These are phyloP conservation scores for Saccharata proteae DNA, from an alignment of 2,329 filamentous ascomycete species.

Conservation along the genomic window DNA sequence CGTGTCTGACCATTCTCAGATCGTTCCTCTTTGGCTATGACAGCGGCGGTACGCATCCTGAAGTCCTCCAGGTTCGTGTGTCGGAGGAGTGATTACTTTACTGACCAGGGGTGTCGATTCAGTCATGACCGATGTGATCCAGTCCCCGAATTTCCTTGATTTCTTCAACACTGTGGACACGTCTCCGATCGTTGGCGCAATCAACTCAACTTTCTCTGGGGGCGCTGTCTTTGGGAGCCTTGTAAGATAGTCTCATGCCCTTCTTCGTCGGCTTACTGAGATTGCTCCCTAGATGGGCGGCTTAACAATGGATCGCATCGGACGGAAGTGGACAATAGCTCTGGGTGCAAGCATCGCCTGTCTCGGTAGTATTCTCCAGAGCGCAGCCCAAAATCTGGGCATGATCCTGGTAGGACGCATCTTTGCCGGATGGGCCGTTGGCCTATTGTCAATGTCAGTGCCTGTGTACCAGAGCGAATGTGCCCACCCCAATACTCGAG, in stretches of 20 bases:
- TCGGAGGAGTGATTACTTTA: neutral
- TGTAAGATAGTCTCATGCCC: conserved; percentile 15
- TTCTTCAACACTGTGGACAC: conserved; percentile 43
- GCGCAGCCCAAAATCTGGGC: conserved; percentile 41
- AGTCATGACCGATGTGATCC: conserved; percentile 39
- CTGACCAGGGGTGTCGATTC: conserved; percentile 12
- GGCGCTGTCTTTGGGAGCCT: conserved; percentile 45
- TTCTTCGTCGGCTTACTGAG: neutral
- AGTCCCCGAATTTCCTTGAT: conserved; percentile 42
- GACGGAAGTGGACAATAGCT: conserved; percentile 47
- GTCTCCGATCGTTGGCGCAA: conserved; percentile 45
- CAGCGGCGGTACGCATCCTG: conserved; percentile 13
- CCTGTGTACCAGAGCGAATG: conserved; percentile 54
- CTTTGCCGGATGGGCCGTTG: conserved; percentile 47
- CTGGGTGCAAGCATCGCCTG: conserved; percentile 46
- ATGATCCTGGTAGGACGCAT: conserved; percentile 50
- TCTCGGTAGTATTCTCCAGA: conserved; percentile 47
- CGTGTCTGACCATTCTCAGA: conserved; percentile 10
- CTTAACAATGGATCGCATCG: conserved; percentile 49
- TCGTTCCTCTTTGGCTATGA: conserved; percentile 32
- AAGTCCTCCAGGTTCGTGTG: too few species aligned
- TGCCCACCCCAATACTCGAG: conserved; percentile 46
- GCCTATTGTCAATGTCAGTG: conserved; percentile 46
- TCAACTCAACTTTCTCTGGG: conserved; percentile 51
- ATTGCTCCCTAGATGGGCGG: conserved; percentile 30